Evolutionary conservation across 768 basidiomycete species (phyloP).

Genomic region (Fomitopsis serialis): DNA sequence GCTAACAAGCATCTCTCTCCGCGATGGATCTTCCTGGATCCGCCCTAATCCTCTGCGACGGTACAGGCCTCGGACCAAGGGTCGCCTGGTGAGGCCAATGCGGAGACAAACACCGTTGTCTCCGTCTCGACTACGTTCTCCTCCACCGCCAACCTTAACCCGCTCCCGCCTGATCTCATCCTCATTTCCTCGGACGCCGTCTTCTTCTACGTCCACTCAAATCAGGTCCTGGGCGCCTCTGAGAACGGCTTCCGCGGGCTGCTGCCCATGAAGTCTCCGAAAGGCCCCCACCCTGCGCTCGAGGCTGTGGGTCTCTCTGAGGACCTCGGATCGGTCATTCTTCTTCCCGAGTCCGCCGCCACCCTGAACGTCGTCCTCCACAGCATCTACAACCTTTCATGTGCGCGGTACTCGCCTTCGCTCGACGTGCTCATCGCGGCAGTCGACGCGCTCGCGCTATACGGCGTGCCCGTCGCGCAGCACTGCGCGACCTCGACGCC

Average conservation of each 20-base stretch:
- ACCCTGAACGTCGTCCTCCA: conserved; percentile 73
- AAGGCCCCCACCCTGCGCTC: conserved; percentile 42
- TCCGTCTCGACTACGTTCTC: conserved; percentile 83
- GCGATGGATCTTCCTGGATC: no score
- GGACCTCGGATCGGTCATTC: conserved; percentile 47
- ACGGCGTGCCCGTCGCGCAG: conserved; percentile 52
- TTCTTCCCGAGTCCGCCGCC: conserved; percentile 53
- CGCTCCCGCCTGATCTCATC: conserved; percentile 55
- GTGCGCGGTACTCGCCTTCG: conserved; percentile 67
- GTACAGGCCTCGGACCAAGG: conserved; percentile 12
- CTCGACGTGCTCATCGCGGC: conserved; percentile 53
- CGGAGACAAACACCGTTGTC: conserved; percentile 38
- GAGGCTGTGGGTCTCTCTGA: conserved; percentile 43
- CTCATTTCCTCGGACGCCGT: conserved; percentile 71
- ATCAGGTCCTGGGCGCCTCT: conserved; percentile 53
- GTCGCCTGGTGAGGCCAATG: conserved; percentile 6
- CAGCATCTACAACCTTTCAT: conserved; percentile 64
- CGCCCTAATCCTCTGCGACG: no score
- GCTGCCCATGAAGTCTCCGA: conserved; percentile 36
- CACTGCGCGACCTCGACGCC: conserved; percentile 45
- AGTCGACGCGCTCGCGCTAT: conserved; percentile 49
- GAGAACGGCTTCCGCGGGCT: conserved; percentile 58
- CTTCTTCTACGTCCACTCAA: conserved; percentile 77
- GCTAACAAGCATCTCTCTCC: no score
- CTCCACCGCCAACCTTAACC: conserved; percentile 54